Percentiles rank a stretch among this genome's conserved stretches.
These are phyloP conservation scores for Mercurialis annua DNA, from an alignment of 345 rosid species.

Conservation along the genomic window DNA sequence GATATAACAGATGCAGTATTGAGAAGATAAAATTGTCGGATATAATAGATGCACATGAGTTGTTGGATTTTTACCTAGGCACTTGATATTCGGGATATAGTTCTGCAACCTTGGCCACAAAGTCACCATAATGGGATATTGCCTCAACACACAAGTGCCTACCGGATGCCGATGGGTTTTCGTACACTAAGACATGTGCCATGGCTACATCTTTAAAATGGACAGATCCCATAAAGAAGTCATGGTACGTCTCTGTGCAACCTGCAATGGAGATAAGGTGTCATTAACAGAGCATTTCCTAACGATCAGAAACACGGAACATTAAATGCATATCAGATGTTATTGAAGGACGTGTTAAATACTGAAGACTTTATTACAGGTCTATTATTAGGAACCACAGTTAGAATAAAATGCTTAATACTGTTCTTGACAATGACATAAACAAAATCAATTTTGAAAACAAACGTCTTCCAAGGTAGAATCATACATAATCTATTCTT, in stretches of 20 bases:
- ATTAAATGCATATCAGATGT: background rate
- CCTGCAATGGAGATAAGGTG: conserved; percentile 41
- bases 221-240: conserved; percentile 81
- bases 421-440: background rate
- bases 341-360: background rate
- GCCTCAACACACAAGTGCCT: conserved; percentile 88
- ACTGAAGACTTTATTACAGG: background rate
- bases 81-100: conserved; percentile 81
- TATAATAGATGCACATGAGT: background rate
- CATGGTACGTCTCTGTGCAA: conserved; percentile 66
- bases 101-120: conserved; percentile 82
- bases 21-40: background rate
- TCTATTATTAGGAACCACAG: background rate
- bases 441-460: too few relatives aligned
- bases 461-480: too few relatives aligned
- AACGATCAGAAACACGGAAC: background rate
- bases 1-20: background rate
- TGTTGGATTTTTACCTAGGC: conserved; percentile 48
- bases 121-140: conserved; percentile 85
- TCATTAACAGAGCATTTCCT: background rate
- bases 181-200: conserved; percentile 85
- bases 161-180: conserved; percentile 71
- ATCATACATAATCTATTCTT: background rate
- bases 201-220: conserved; percentile 91
- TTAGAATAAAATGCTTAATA: background rate